phyloP scores from a whole-genome alignment of 2,329 filamentous ascomycete genomes.

The Exophiala sp. region DNA sequence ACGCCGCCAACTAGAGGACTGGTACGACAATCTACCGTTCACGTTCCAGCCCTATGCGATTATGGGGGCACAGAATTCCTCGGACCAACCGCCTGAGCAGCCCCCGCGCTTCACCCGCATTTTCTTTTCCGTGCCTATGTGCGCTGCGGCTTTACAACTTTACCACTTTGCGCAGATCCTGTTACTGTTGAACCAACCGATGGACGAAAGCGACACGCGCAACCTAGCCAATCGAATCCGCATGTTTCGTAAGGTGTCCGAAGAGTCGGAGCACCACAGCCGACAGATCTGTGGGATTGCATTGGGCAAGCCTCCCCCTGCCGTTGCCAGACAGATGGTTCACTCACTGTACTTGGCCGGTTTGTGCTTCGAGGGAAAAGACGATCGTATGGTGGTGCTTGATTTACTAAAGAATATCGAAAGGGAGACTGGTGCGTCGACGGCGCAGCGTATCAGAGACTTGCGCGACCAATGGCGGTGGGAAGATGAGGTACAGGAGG shows the following conservation, averaged over 20 bases:
- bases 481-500: conserved; percentile 9
- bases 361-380: conserved; percentile 51
- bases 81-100: conserved; percentile 34
- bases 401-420: conserved; percentile 54
- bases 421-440: conserved; percentile 58
- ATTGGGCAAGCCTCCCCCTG: conserved; percentile 50
- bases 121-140: conserved; percentile 60
- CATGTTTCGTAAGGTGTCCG: conserved; percentile 52
- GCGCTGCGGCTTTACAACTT: conserved; percentile 59
- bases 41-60: conserved; percentile 55
- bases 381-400: conserved; percentile 52
- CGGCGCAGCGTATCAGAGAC: conserved; percentile 51
- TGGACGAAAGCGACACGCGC: conserved; percentile 48
- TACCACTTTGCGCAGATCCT: conserved; percentile 61
- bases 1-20: conserved; percentile 52
- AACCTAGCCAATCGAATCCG: conserved; percentile 51
- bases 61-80: conserved; percentile 37
- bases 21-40: conserved; percentile 54
- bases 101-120: conserved; percentile 43
- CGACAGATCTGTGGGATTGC: conserved; percentile 58
- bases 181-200: conserved; percentile 55
- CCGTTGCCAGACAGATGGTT: conserved; percentile 53
- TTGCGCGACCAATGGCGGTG: conserved; percentile 23
- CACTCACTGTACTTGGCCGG: conserved; percentile 59
- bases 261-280: conserved; percentile 52